phyloP scores from a whole-genome alignment of 768 basidiomycete species.

The Guyanaporus albipodus region DNA sequence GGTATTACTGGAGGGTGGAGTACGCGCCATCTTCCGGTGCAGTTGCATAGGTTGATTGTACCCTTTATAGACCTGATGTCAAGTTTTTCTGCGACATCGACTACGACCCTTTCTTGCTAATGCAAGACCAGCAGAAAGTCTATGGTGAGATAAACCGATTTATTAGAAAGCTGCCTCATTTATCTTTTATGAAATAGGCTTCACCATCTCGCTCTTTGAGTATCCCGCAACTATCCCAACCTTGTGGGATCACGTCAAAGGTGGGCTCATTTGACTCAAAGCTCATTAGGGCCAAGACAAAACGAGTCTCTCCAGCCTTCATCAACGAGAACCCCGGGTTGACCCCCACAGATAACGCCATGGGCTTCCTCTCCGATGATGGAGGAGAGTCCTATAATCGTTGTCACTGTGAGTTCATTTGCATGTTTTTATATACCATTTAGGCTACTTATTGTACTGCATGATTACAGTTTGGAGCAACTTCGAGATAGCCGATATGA shows the following conservation, averaged over 20 bases:
- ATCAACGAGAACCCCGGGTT: conserved; percentile 57
- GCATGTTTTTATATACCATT: background rate
- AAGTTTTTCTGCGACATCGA: conserved; percentile 78
- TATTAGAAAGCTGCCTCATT: conserved; percentile 24
- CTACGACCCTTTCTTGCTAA: conserved; percentile 77
- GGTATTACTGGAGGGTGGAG: conserved; percentile 92
- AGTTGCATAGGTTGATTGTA: conserved; percentile 6
- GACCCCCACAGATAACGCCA: conserved; percentile 59
- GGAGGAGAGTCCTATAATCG: conserved; percentile 65
- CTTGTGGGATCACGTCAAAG: conserved; percentile 72
- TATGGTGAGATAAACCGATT: conserved; percentile 51
- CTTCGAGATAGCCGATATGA: conserved; percentile 85
- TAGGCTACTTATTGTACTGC: conserved; percentile 2
- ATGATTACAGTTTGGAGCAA: conserved; percentile 58
- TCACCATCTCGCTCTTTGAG: conserved; percentile 76
- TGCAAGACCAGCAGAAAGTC: conserved; percentile 76
- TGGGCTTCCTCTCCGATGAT: conserved; percentile 71
- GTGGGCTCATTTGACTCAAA: conserved; percentile 32
- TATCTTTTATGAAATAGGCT: conserved; percentile 41
- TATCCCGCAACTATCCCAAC: conserved; percentile 78
- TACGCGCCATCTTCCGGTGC: conserved; percentile 35
- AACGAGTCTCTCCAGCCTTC: conserved; percentile 50
- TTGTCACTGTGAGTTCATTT: conserved; percentile 73
- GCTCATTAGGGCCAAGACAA: background rate
- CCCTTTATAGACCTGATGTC: conserved; percentile 56